phyloP scores from a whole-genome alignment of 176 grass and related monocot species.

The Carex littledalei region DNA sequence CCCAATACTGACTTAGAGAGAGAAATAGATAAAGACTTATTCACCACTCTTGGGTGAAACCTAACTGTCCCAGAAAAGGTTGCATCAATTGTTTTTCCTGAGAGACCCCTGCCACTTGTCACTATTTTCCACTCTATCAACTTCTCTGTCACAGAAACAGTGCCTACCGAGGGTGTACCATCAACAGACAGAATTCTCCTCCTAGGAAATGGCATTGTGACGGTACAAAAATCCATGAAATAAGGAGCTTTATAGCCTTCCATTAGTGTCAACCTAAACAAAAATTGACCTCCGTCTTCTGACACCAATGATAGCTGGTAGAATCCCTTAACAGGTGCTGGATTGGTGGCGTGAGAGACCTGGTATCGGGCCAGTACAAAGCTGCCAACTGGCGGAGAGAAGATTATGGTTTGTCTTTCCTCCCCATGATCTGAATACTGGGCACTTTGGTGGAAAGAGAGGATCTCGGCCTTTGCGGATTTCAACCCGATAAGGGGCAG shows the following conservation, averaged over 20 bases:
- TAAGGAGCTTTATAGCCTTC: slow-evolving; percentile 80
- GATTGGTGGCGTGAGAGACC: slow-evolving; percentile 39
- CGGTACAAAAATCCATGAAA: slow-evolving; percentile 88
- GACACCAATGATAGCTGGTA: slow-evolving; percentile 95
- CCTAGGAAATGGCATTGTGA: slow-evolving; percentile 85
- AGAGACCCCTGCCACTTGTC: slow-evolving; percentile 55
- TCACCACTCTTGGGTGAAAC: slow-evolving; percentile 56
- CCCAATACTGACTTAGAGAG: slow-evolving; percentile 36
- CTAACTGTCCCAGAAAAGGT: slow-evolving; percentile 80
- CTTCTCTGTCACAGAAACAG: slow-evolving; percentile 78
- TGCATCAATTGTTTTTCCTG: slow-evolving; percentile 81
- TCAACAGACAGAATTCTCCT: slow-evolving; percentile 85
- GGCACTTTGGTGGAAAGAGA: slow-evolving; percentile 86
- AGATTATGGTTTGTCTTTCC: slow-evolving; percentile 77
- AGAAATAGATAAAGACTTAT: slow-evolving; percentile 41
- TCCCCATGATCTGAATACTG: slow-evolving; percentile 66
- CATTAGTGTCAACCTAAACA: slow-evolving; percentile 89
- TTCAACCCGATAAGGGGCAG: slow-evolving; percentile 69
- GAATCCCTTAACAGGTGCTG: slow-evolving; percentile 84
- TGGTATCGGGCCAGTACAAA: slow-evolving; percentile 85
- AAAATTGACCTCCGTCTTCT: slow-evolving; percentile 87
- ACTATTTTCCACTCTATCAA: slow-evolving; percentile 96
- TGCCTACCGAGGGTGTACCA: slow-evolving; percentile 80
- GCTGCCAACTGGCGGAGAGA: slow-evolving; percentile 83
- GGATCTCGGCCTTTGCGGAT: slow-evolving; percentile 51